Conservation (phyloP, 2,329 filamentous ascomycete genomes). For the Talaromyces marneffei region DNA sequence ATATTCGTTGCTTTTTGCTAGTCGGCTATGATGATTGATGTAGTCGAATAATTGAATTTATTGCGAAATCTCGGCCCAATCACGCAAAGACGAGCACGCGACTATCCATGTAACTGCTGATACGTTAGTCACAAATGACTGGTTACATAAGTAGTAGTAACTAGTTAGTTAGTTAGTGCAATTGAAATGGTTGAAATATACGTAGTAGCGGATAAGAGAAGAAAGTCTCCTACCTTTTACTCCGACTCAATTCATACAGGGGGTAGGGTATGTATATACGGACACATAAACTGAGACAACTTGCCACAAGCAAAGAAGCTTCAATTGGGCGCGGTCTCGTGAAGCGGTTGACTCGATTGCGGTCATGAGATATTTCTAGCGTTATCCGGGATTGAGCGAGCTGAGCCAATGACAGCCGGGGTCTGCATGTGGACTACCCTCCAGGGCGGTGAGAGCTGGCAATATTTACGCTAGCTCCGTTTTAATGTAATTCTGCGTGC, state of each 20-base stretch:
- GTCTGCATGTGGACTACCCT: neutral
- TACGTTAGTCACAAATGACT: neutral
- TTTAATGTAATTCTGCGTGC: no score
- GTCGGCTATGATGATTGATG: neutral
- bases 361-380: neutral
- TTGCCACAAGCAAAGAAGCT: neutral
- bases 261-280: neutral
- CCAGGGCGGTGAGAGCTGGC: neutral
- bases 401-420: neutral
- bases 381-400: neutral
- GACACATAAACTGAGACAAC: neutral
- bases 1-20: neutral
- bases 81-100: neutral
- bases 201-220: neutral
- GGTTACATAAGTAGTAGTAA: no score
- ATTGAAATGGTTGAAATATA: neutral
- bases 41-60: neutral
- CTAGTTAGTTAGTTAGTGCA: no score
- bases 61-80: neutral
- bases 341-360: neutral
- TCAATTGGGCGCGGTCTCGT: neutral
- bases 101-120: neutral
- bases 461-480: neutral
- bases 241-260: neutral
- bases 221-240: neutral